phyloP scores from a whole-genome alignment of 2,329 filamentous ascomycete species.

The Pseudogymnoascus sp. region DNA sequence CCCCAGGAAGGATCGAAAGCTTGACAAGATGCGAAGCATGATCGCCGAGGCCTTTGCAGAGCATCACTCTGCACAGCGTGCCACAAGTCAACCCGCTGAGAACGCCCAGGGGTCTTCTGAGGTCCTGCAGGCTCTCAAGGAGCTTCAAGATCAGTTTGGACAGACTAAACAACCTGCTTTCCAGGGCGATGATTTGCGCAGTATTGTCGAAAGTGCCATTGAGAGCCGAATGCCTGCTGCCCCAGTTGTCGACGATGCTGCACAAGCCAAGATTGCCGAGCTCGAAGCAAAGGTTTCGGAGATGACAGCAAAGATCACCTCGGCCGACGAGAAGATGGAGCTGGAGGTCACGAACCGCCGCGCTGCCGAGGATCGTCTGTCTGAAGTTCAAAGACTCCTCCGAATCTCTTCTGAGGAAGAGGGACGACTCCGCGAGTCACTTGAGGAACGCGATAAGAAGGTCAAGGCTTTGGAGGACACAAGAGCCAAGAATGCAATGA shows the following conservation, averaged over 20 bases:
- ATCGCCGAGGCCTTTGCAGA: slow-evolving; percentile 64
- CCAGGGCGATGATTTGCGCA: slow-evolving; percentile 47
- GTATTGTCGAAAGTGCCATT: slow-evolving; percentile 55
- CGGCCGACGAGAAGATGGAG: slow-evolving; percentile 56
- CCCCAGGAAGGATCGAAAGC: slow-evolving; percentile 65
- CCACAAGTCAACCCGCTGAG: slow-evolving; percentile 18
- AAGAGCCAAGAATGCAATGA: slow-evolving; percentile 48
- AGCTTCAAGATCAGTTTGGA: slow-evolving; percentile 49
- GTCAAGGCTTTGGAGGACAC: slow-evolving; percentile 52
- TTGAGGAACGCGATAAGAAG: slow-evolving; percentile 62
- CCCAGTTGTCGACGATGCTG: slow-evolving; percentile 35
- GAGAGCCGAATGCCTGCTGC: slow-evolving; percentile 47
- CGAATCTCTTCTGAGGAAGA: slow-evolving; percentile 62
- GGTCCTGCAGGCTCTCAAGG: slow-evolving; percentile 59
- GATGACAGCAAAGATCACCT: slow-evolving; percentile 59
- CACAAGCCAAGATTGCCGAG: slow-evolving; percentile 16
- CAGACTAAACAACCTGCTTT: slow-evolving; percentile 37
- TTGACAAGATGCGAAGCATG: slow-evolving; percentile 71
- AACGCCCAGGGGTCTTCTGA: slow-evolving; percentile 32
- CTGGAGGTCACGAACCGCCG: slow-evolving; percentile 55
- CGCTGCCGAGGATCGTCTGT: slow-evolving; percentile 62
- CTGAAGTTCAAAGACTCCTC: slow-evolving; percentile 63
- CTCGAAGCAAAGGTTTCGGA: slow-evolving; percentile 52
- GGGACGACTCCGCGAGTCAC: slow-evolving; percentile 52
- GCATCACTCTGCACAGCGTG: slow-evolving; percentile 37